Evolutionary conservation across 345 rosid genomes (phyloP).

Genomic region (Isatis tinctoria): DNA sequence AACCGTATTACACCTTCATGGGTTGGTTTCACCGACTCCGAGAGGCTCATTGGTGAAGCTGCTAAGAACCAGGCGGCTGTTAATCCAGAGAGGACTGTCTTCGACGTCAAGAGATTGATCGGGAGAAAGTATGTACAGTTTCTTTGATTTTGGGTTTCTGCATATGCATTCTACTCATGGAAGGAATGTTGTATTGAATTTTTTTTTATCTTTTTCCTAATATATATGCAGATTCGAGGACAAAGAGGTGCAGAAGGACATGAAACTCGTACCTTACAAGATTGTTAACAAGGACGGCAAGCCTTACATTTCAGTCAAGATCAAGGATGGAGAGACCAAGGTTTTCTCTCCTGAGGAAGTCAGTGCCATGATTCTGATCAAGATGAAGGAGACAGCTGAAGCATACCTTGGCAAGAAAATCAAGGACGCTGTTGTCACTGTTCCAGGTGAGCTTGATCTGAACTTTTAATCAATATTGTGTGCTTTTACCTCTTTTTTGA

Average conservation of each 20-base stretch:
- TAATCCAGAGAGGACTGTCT: conserved; percentile 79
- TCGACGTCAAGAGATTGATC: conserved; percentile 91
- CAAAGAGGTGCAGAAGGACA: conserved; percentile 90
- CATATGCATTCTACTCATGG: not conserved
- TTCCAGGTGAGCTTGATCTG: conserved; percentile 63
- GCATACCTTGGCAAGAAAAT: conserved; percentile 99
- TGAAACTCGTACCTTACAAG: conserved; percentile 89
- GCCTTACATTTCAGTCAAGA: conserved; percentile 85
- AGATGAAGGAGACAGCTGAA: conserved; percentile 99
- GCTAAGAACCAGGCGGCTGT: conserved; percentile 97
- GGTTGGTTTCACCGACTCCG: conserved; percentile 92
- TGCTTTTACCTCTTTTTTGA: not conserved
- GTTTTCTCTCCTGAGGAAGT: conserved; percentile 95
- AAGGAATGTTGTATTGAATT: not conserved
- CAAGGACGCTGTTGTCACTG: conserved; percentile 97
- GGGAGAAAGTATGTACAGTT: conserved; percentile 70
- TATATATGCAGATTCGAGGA: conserved; percentile 62
- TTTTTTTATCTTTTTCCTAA: not conserved
- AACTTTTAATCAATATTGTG: not conserved
- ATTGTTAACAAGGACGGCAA: conserved; percentile 90
- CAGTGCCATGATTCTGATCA: conserved; percentile 84
- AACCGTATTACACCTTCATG: conserved; percentile 97
- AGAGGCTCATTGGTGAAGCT: conserved; percentile 96
- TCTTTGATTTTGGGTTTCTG: not conserved
- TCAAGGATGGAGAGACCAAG: conserved; percentile 94